Evolutionary conservation across 2,329 filamentous ascomycete genomes (phyloP), one percentile per base, ranked within the genome.

Genomic region (Stachybotrys chartarum): DNA sequence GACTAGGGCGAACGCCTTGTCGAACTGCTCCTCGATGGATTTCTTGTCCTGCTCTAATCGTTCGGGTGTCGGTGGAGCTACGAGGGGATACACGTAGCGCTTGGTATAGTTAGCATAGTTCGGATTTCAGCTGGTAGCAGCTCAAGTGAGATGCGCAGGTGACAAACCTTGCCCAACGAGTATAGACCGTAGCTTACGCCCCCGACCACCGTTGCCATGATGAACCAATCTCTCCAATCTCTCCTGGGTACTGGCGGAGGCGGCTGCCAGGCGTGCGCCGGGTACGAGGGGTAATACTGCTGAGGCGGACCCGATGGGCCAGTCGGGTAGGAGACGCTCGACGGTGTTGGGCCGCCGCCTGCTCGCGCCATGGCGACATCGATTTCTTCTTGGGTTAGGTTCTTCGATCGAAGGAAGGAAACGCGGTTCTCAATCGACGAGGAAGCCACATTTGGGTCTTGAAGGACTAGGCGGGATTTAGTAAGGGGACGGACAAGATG

Each of bases 221-320:
- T 97, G 74, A 99, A 99, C 89, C 91, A 97, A 69, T 99, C 94
- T 58, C 95, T 83, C 94, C 94, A 99, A 74, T 99, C 94, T 66
- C 94, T 81, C 68, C 85, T 86, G 3, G 91, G 91, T 3, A 85
- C 74, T 55, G 81, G 77, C 1, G 79, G 79, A 4, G 82, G 75
- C 32, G 77, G 77, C 64, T 83, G 82, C 82, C 82, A 86, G 61
- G 78, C 75, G 56, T 79, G 74, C 57, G 78, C 78, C 52, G 77
- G 72, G 55, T 80, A 80, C 44, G 74, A 73, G 58, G 74, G 78
- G 61, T 72, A 78, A 67, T 75, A 74, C 57, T 68, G 75, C 58
- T 72, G 78, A 61, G 74, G 66, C 67, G 73, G 68, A 42, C 66
- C 66, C 56, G 70, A 70, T 56, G 77, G 69, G 45, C 81, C 73